phyloP scores from a whole-genome alignment of 495 filamentous ascomycete species.

The Acidiella bohemica region DNA sequence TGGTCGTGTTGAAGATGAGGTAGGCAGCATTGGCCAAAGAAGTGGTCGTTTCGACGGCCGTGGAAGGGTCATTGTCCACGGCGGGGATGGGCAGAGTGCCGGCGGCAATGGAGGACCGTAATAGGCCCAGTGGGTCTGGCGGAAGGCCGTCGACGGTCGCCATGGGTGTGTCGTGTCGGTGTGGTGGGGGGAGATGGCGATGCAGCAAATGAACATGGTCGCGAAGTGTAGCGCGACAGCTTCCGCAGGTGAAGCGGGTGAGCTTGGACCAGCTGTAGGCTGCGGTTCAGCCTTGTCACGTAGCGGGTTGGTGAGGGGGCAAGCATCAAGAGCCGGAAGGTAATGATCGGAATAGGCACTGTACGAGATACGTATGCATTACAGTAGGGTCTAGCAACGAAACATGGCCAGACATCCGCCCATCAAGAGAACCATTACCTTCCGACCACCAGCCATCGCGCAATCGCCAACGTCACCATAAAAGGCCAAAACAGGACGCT shows the following conservation, averaged over 20 bases:
- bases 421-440: too few species aligned
- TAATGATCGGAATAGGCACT: too few species aligned
- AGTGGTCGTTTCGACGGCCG: slow-evolving; percentile 30
- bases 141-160: slow-evolving; percentile 19
- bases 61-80: slow-evolving; percentile 47
- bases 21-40: slow-evolving; percentile 67
- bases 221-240: not conserved
- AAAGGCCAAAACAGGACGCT: slow-evolving; percentile 12
- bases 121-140: slow-evolving; percentile 58
- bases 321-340: too few species aligned
- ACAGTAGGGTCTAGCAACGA: too few species aligned
- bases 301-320: too few species aligned
- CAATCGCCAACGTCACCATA: slow-evolving; percentile 1
- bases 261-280: too few species aligned
- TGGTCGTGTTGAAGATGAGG: slow-evolving; percentile 54
- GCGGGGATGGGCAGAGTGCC: slow-evolving; percentile 53
- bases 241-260: too few species aligned
- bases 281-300: too few species aligned
- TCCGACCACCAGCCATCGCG: slow-evolving; percentile 7
- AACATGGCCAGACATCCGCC: too few species aligned
- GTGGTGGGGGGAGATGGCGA: not conserved
- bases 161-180: slow-evolving; percentile 15
- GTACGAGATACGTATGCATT: too few species aligned
- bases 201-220: not conserved
- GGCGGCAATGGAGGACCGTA: slow-evolving; percentile 64